These are phyloP conservation scores for Ceratocystis huliohia DNA, from an alignment of 2,329 filamentous ascomycete species.

Conservation along the genomic window DNA sequence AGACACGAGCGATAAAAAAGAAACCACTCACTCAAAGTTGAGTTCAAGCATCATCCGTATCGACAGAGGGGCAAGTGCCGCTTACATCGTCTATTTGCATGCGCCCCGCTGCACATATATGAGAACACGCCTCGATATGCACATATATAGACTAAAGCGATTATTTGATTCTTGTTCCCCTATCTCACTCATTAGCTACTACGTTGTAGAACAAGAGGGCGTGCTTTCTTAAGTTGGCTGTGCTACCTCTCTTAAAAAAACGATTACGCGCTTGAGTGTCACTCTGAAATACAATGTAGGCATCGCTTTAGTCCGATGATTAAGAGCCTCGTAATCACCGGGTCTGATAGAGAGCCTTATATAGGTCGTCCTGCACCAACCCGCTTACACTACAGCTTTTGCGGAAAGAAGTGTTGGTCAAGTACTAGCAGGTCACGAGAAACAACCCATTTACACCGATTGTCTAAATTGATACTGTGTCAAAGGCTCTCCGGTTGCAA, in stretches of 20 bases:
- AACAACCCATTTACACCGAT: neutral
- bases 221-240: neutral
- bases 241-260: neutral
- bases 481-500: neutral
- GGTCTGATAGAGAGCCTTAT: conserved; percentile 41
- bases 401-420: neutral
- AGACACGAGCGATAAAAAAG: neutral
- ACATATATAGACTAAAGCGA: neutral
- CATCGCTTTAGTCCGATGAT: conserved; percentile 50
- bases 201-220: neutral
- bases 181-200: no score
- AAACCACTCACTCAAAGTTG: neutral
- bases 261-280: neutral
- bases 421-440: neutral
- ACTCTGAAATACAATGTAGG: conserved; percentile 38
- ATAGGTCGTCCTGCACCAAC: neutral
- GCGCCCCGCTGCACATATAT: neutral
- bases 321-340: conserved; percentile 44
- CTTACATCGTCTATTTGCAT: no score
- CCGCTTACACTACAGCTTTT: neutral
- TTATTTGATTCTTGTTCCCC: no score
- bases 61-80: neutral
- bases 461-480: neutral
- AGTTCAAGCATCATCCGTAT: neutral
- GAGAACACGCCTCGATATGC: neutral